Base-by-base conservation (phyloP, 768 basidiomycete genomes). In the Antrodiella citrinella region DNA sequence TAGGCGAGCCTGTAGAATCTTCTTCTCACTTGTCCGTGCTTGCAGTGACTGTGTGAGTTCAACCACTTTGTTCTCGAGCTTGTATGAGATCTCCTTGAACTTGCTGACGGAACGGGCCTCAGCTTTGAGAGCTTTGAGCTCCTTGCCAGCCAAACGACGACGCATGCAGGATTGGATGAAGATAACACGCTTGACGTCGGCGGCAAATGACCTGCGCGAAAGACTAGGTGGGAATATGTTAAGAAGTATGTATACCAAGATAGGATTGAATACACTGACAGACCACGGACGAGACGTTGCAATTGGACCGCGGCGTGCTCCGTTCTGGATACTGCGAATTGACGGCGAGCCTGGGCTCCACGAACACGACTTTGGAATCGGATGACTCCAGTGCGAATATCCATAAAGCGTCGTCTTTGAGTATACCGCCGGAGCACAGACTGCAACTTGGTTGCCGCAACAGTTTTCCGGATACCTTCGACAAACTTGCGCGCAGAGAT, bases 1-100 rank as follows among this genome's bases (percentile, higher is more conserved):
- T 43, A 98, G 74, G 59, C 83, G 81, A n/a, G 68, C 71, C 56
- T 86, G 83, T 41, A 98, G 71, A 48, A 83, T 84, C 68, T 90
- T 94, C 72, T 89, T 92, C 71, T 99, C 95, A 51, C 81, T 79
- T 2, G 85, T 93, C 44, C 95, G 84, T 61, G 77, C 84, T 67
- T 97, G 96, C 11, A 99, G 77, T 13, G 72, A 82, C 65, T 99
- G 96, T 0, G 96, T 98, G 54, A 99, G 85, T 64, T 98, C 95
- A 51, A 99, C 91, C 41, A 99, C 96, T 71, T 98, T 99, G 76
- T 98, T 99, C 72, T 99, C 96, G 50, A 99, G 76, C 58, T 81
- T 83, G 63, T 98, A 98, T 0, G 95, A 97, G 57, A 95, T 96
- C 69, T 96, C 93, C 71, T 96, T 97, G 81, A 95, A 97, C 64